Percentiles rank a stretch among this genome's conserved stretches.
Evolutionary conservation across 257 asterid species (phyloP).

Genomic region (Solanum arcanum): DNA sequence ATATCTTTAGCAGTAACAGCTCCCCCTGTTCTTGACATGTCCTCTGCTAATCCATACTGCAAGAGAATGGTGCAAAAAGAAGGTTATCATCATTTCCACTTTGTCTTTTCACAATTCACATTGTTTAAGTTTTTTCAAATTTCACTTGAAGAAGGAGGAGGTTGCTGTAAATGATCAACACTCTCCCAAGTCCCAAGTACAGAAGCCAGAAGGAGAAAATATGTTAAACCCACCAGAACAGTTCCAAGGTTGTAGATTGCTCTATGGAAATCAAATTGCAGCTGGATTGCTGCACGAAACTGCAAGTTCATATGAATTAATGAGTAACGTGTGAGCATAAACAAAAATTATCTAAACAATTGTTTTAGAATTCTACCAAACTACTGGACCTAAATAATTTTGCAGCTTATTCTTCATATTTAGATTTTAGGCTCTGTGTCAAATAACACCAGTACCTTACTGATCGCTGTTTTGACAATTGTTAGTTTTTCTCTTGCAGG

Average conservation of each 20-base stretch:
- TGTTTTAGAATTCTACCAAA: not conserved
- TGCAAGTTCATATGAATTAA: constrained; percentile 17
- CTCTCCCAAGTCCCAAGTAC: not conserved
- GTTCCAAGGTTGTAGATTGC: constrained; percentile 99
- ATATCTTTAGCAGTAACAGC: constrained; percentile 49
- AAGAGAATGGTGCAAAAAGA: constrained; percentile 16
- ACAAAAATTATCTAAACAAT: not conserved
- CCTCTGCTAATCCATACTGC: constrained; percentile 99
- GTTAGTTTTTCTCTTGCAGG: constrained; percentile 97
- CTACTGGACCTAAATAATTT: not conserved
- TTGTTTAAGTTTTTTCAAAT: not conserved
- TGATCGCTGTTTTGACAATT: constrained; percentile 86
- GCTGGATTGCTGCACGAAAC: constrained; percentile 94
- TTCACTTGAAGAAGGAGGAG: not conserved
- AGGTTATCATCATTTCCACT: not conserved
- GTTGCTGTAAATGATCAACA: constrained; percentile 2
- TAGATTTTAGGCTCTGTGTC: not conserved
- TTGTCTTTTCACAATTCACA: not conserved
- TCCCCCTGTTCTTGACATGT: constrained; percentile 89
- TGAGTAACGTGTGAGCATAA: not conserved
- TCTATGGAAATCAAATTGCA: constrained; percentile 98
- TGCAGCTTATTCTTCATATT: not conserved
- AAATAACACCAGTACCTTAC: constrained; percentile 50
- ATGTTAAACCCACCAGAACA: constrained; percentile 69
- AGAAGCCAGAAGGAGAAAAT: not conserved